Evolutionary conservation across 306 rosid genomes (phyloP), one percentile per base, ranked within the genome.

Genomic region (Chamaecrista fasciculata): DNA sequence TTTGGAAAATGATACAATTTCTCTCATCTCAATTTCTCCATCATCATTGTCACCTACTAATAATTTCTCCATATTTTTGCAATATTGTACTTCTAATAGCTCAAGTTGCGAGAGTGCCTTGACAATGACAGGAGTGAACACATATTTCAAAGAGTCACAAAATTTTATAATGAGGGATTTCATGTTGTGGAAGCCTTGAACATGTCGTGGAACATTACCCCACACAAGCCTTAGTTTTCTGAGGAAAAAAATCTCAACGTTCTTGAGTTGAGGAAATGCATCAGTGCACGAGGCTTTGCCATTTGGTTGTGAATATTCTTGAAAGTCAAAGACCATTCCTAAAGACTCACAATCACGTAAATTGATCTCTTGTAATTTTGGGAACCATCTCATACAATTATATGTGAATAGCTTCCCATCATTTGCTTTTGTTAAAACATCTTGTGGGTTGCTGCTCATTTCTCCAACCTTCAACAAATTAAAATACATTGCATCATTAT

Each of bases 171-270:
- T 11, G 6, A 70, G 14, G 0, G 3, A 2, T 59, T 11, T 60
- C 58, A 71, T 47, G 19, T 15, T 59, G 19, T 47, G 60, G 60
- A 71, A 71, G 4, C 75, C 75, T 12, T 43, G n/a, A 21, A 43
- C 24, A 42, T 20, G 2, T 2, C 1, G 19, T 6, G 11, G 53
- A 57, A 18, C 67, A 20, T 11, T 70, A 4, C 48, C 14, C 75
- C 75, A 70, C 18, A 71, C 50, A 9, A 4, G n/a, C 59, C 11
- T 15, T 1, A 71, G 12, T 7, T 59, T 2, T 1, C 5, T 0
- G 0, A 47, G 59, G 4, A 2, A 0, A 0, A 0, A 8, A 29
- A 71, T 59, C 0, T 19, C 6, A n/a, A 71, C 20, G 4, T 19
- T 1, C 33, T 6, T 20, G 21, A 59, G 19, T 21, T 28, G 26